Percentiles rank a stretch among this genome's conserved stretches.
Conservation (phyloP, 2,329 filamentous ascomycete genomes). For the Mycocentrospora acerina region DNA sequence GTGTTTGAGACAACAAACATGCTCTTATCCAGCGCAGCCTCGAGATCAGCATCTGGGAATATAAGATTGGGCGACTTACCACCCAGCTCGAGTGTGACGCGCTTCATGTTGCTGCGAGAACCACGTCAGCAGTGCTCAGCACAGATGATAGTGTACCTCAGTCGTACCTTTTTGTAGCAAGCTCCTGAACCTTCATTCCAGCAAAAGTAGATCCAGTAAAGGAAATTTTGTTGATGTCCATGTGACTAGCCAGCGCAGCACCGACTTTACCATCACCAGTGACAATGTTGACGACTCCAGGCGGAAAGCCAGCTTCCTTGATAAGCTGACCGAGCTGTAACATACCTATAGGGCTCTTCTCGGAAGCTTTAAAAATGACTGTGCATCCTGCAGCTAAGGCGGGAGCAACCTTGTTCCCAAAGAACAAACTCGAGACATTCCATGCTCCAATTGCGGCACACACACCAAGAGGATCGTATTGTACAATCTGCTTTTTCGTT, state of each 20-base stretch:
- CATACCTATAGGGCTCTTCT: conserved; percentile 53
- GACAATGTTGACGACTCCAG: conserved; percentile 76
- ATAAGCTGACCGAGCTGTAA: conserved; percentile 75
- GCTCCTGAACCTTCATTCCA: conserved; percentile 40
- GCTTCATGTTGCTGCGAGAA: conserved; percentile 44
- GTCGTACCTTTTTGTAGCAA: conserved; percentile 19
- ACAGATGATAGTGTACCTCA: not conserved
- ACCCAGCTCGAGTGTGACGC: conserved; percentile 47
- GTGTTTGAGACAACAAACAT: conserved; percentile 41
- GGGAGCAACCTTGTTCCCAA: conserved; percentile 27
- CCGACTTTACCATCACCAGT: conserved; percentile 65
- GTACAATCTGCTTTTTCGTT: conserved; percentile 30
- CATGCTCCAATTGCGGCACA: conserved; percentile 77
- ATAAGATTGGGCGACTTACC: conserved; percentile 49
- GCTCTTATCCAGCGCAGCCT: conserved; percentile 43
- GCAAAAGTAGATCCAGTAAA: conserved; percentile 44
- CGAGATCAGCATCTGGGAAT: conserved; percentile 48
- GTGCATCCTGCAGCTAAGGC: conserved; percentile 29
- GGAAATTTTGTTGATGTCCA: conserved; percentile 45
- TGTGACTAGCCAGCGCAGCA: conserved; percentile 41
- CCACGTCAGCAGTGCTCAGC: no score
- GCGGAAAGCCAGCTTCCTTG: conserved; percentile 74
- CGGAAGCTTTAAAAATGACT: conserved; percentile 31
- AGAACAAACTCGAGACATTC: conserved; percentile 29
- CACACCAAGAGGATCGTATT: conserved; percentile 77